Evolutionary conservation across 78 protist species (phyloP), one percentile per base, ranked within the genome.

Genomic region (Monosiga brevicollis): DNA sequence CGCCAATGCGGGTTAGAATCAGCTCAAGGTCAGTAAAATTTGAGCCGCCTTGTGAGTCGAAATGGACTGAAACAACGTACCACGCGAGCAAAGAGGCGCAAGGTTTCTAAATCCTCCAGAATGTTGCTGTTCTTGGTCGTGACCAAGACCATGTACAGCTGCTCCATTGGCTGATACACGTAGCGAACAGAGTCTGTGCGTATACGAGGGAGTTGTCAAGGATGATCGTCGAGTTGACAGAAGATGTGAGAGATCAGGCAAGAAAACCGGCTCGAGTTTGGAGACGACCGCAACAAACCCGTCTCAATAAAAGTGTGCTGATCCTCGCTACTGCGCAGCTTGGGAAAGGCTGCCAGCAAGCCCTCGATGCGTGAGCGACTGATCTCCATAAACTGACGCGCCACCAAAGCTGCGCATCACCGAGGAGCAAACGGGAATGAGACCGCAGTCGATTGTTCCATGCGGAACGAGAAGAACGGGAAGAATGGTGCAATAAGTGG

Each of bases 161-260:
- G 0, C 84, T 97, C 99, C 76, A 96, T 23, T 36, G 99, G 99
- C 87, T 94, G 98, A 91, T 96, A 97, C 38, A 97, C 96, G 70
- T 97, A 97, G 74, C 98, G 91, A 6, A 88, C 91, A 3, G 70
- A 1, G 78, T 89, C 79, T 49, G 62, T 24, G 36, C 62, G n/a
- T n/a, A n/a, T n/a, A n/a, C n/a, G n/a, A n/a, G n/a, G n/a, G n/a
- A n/a, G n/a, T n/a, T n/a, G n/a, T n/a, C n/a, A n/a, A n/a, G n/a
- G n/a, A n/a, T n/a, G n/a, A n/a, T n/a, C n/a, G n/a, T n/a, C n/a
- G n/a, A n/a, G n/a, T n/a, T n/a, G n/a, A 82, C n/a, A 42, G 0
- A n/a, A 39, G 10, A 35, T 72, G 37, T 35, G 77, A 15, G 75
- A 3, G 71, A 11, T 22, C 32, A 39, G 73, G 55, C 23, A 35